Base-by-base conservation (phyloP, 495 filamentous ascomycete genomes). In the Elasticomyces elasticus region DNA sequence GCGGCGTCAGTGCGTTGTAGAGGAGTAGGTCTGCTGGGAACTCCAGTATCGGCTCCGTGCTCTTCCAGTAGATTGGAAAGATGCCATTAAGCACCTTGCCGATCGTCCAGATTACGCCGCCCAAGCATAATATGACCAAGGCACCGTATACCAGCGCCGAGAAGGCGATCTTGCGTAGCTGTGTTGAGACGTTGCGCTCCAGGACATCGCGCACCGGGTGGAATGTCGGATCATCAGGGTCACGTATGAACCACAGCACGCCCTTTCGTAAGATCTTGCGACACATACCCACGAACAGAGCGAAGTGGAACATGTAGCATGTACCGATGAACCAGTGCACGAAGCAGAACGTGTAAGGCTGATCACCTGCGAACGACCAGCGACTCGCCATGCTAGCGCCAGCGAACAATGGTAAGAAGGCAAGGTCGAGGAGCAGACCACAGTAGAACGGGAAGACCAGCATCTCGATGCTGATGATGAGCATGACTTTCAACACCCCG, bases 291-390 rank as follows among this genome's bases (percentile, higher is more conserved):
- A 99, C 92, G 66, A 99, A 99, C 13, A 97, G 75, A 20, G 92
- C 92, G 66, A 99, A 99, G 66, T 99, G 92, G 68, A 99, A 99
- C 92, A 99, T 99, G 69, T 99, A 99, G 58, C 89, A 95, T 5
- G 92, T 99, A 20, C 92, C 92, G 45, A 95, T 82, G 66, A 99
- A 99, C 92, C 92, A 99, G 68, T 99, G 92, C 22, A 97, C 84
- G 64, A 99, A 99, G 19, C 90, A 79, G 5, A 87, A 94, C 0
- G 88, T 95, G 38, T 88, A 74, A 0, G 91, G 90, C 54, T 82
- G 85, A 30, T 77, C 71, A 30, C 80, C 66, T 24, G 86, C 86
- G 61, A 94, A 96, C 6, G 78, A 68, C 31, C 95, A 67, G 20
- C 92, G 79, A 0, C 86, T 87, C 42, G 76, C 72, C 23, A 95